These are phyloP conservation scores for Wallacemonas sp. DNA, from an alignment of 208 protist genomes.

Conservation along the genomic window DNA sequence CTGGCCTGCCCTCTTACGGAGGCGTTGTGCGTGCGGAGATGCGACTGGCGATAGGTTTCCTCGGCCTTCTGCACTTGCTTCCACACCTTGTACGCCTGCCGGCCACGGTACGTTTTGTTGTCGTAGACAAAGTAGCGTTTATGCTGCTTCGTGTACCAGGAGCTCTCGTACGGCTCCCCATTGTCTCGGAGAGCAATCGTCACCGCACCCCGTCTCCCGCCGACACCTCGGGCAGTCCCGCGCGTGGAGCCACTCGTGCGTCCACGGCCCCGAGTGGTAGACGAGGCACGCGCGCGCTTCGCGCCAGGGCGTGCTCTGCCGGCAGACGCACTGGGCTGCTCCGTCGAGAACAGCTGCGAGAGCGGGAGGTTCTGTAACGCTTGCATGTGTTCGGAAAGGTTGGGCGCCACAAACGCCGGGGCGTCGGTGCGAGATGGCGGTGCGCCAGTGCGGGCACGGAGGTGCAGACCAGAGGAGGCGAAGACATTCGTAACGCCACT, in stretches of 20 bases:
- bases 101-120: constrained; percentile 58
- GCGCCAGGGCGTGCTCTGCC: background rate
- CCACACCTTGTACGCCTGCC: constrained; percentile 66
- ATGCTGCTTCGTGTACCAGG: constrained; percentile 60
- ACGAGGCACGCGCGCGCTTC: background rate
- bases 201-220: background rate
- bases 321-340: too few species aligned
- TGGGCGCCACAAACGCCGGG: too few species aligned
- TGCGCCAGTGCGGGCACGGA: too few species aligned
- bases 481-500: constrained; percentile 11
- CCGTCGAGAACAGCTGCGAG: background rate
- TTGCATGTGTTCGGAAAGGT: too few species aligned
- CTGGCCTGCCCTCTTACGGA: too few species aligned
- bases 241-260: too few species aligned
- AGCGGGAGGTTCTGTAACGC: background rate
- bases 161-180: constrained; percentile 43
- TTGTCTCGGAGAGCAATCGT: constrained; percentile 35
- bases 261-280: background rate
- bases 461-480: constrained; percentile 15
- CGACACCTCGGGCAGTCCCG: background rate
- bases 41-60: background rate
- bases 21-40: background rate
- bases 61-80: constrained; percentile 42
- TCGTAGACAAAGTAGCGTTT: constrained; percentile 72
- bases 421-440: too few species aligned